A percentile compares a stretch with the other conserved stretches of the same genome.
These are phyloP conservation scores for Citrus inodora DNA, from an alignment of 345 rosid species.

Conservation along the genomic window DNA sequence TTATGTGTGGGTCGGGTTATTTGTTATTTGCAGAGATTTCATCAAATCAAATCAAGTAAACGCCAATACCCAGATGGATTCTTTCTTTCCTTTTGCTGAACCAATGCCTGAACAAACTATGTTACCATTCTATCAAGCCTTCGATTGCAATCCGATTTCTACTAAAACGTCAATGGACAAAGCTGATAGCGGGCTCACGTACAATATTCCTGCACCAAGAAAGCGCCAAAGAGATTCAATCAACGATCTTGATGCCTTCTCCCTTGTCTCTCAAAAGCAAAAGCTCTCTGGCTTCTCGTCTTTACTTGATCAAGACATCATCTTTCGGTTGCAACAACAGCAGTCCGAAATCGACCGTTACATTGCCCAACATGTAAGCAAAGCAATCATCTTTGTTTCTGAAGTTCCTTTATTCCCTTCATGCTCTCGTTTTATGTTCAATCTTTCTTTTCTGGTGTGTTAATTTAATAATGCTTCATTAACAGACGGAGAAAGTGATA, in stretches of 20 bases:
- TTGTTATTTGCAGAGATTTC: conserved; percentile 37
- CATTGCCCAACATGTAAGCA: conserved; percentile 48
- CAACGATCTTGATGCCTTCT: conserved; percentile 27
- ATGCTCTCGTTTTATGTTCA: neutral
- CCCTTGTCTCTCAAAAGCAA: conserved; percentile 30
- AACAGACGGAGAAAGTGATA: conserved; percentile 51
- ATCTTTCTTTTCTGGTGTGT: neutral
- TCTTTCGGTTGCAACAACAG: conserved; percentile 51
- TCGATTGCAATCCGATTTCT: conserved; percentile 32
- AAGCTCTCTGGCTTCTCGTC: conserved; percentile 29
- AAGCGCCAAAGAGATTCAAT: conserved; percentile 48
- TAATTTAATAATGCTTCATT: neutral
- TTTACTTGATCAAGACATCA: conserved; percentile 31
- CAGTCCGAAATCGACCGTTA: conserved; percentile 54
- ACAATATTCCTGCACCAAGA: conserved; percentile 31
- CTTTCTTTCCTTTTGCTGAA: conserved; percentile 21
- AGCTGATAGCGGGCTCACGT: conserved; percentile 53
- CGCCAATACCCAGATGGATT: conserved; percentile 38
- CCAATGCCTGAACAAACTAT: conserved; percentile 23
- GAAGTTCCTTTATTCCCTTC: neutral
- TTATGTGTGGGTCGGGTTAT: neutral
- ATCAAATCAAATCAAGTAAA: conserved; percentile 36
- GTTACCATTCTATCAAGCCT: conserved; percentile 30
- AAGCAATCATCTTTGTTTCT: neutral
- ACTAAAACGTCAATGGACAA: conserved; percentile 34